Base-by-base conservation (phyloP, 1,284 basidiomycete genomes). In the Ustilago esculenta region DNA sequence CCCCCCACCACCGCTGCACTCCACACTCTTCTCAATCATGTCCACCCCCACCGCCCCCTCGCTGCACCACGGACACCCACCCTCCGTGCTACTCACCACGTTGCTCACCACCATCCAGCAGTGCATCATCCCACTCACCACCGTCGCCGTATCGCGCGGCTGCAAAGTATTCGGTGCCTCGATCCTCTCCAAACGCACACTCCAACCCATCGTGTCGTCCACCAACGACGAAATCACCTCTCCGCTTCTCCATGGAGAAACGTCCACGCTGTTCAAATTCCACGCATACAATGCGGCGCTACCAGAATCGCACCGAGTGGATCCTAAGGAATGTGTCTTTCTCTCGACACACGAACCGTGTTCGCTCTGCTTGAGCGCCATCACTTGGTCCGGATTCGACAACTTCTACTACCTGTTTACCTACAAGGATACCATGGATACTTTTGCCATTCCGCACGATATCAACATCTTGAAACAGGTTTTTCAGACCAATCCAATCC, bases 141-240 rank as follows among this genome's bases (percentile, higher is more conserved):
- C 43, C 1, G 4, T 29, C 3, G 37, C 39, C 32, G 60, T 64
- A 0, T 11, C 42, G 0, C 34, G 29, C 3, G 60, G 60, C 0
- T 56, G 60, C 36, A 64, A 64, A 47, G 60, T 64, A 3, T 64
- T 64, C n/a, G 60, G 60, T n/a, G 60, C 60, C 2, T 41, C 60
- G 2, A 57, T 64, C 45, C 45, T 64, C 3, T n/a, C 2, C 48
- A 64, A 64, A 24, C 8, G 27, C n/a, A 43, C 37, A 5, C 49
- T 64, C 17, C 2, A 8, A 1, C 39, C 50, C 17, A 33, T 64
- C 21, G 11, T 48, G 2, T 42, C 44, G 0, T 18, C 25, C 5
- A 64, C 60, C 9, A 64, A 64, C 41, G 60, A 64, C 43, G 60
- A 64, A 15, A 29, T 52, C 39, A 57, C 54, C n/a, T 57, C 60